Conservation (phyloP, 1,284 basidiomycete species). For the Apiotrichum porosum region DNA sequence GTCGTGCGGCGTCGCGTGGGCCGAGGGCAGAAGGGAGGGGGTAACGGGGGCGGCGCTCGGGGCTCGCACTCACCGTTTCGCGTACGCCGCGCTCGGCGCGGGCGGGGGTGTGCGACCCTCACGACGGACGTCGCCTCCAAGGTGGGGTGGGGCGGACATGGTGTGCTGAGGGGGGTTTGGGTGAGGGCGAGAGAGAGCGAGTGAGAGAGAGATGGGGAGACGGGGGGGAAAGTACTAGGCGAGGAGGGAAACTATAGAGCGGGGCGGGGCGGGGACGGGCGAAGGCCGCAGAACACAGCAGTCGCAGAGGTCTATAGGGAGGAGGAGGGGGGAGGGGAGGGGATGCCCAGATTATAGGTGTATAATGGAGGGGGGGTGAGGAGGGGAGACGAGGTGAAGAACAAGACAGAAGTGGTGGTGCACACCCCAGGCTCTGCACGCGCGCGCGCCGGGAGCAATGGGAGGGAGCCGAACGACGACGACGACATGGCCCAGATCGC, state of each 20-base stretch:
- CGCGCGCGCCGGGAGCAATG: too few species aligned
- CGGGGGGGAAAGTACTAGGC: too few species aligned
- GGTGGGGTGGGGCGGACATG: constrained; percentile 1
- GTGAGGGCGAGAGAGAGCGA: background rate
- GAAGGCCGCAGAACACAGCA: too few species aligned
- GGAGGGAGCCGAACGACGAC: too few species aligned
- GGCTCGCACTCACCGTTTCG: constrained; percentile 62
- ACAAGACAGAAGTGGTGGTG: background rate
- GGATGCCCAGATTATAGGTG: background rate
- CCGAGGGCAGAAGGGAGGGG: constrained; percentile 3
- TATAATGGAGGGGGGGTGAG: background rate
- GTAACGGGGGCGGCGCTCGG: background rate
- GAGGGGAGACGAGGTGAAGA: background rate
- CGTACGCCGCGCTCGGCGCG: constrained; percentile 79
- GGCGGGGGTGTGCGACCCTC: constrained; percentile 61
- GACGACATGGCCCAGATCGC: too few species aligned
- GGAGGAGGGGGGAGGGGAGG: too few species aligned
- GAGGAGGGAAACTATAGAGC: too few species aligned
- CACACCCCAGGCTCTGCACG: too few species aligned
- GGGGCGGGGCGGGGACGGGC: too few species aligned
- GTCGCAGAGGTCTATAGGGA: too few species aligned
- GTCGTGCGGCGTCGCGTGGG: constrained; percentile 9
- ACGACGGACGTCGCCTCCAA: background rate
- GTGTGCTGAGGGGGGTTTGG: background rate
- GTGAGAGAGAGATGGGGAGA: too few species aligned